A percentile compares a stretch with the other conserved stretches of the same genome.
phyloP scores from a whole-genome alignment of 192 early-diverging fungal species.

The Podila minutissima region DNA sequence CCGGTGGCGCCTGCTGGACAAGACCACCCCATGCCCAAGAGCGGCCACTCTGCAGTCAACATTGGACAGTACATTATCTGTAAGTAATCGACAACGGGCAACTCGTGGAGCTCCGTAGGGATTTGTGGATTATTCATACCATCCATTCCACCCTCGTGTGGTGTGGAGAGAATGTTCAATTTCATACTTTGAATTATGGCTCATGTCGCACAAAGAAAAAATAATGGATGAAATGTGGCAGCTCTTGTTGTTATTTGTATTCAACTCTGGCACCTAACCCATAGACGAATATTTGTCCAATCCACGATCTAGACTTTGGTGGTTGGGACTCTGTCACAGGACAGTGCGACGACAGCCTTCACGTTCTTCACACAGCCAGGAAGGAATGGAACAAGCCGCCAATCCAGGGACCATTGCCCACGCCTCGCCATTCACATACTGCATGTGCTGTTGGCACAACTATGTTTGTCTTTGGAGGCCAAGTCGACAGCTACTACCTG shows the following conservation, averaged over 20 bases:
- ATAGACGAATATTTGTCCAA: not conserved
- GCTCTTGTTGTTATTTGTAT: not conserved
- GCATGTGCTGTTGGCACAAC: slow-evolving; percentile 33
- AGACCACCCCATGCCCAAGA: slow-evolving; percentile 57
- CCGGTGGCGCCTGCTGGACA: slow-evolving; percentile 37
- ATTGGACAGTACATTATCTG: slow-evolving; percentile 58
- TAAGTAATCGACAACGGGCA: slow-evolving; percentile 16
- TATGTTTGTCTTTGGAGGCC: slow-evolving; percentile 54
- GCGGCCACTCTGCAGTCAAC: slow-evolving; percentile 53
- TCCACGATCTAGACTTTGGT: slow-evolving; percentile 26
- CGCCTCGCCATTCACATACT: slow-evolving; percentile 47
- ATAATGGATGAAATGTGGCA: not conserved
- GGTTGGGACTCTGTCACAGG: slow-evolving; percentile 45
- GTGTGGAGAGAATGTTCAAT: not conserved
- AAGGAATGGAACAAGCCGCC: slow-evolving; percentile 51
- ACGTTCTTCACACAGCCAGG: slow-evolving; percentile 44
- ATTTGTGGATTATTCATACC: not conserved
- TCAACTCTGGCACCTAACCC: not conserved
- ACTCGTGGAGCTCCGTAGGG: not conserved
- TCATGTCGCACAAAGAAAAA: not conserved
- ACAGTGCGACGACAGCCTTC: slow-evolving; percentile 40
- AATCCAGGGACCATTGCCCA: slow-evolving; percentile 31
- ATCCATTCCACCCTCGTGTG: not conserved
- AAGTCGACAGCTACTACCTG: slow-evolving; percentile 45
- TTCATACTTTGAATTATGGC: not conserved